A percentile compares a stretch with the other conserved stretches of the same genome.
Evolutionary conservation across 352 stramenopile genomes (phyloP).

Genomic region (Phytophthora macrochlamydospora): DNA sequence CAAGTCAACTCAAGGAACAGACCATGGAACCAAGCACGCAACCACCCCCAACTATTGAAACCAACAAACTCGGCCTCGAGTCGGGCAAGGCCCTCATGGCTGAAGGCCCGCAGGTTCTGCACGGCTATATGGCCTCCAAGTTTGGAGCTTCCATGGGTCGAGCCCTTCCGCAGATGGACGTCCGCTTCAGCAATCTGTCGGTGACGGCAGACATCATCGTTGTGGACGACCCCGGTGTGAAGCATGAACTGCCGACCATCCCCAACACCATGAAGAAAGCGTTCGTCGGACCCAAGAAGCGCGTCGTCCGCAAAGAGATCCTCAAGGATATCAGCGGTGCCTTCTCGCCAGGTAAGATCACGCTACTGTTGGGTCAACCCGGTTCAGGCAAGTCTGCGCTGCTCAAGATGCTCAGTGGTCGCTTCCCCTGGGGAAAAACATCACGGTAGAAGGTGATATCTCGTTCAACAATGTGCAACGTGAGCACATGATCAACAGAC

Average conservation of each 20-base stretch:
- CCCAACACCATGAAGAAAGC: constrained; percentile 32
- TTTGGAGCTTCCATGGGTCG: constrained; percentile 25
- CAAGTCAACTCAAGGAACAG: constrained; percentile 5
- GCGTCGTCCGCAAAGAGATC: constrained; percentile 39
- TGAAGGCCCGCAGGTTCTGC: constrained; percentile 26
- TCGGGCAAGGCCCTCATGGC: constrained; percentile 22
- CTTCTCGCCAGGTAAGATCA: constrained; percentile 41
- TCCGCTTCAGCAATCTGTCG: constrained; percentile 53
- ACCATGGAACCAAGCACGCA: neutral
- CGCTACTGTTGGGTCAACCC: constrained; percentile 36
- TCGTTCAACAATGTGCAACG: constrained; percentile 41
- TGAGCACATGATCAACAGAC: constrained; percentile 26
- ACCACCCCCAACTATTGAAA: neutral
- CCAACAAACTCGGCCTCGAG: constrained; percentile 7
- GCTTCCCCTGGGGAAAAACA: constrained; percentile 39
- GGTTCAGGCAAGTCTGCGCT: constrained; percentile 38
- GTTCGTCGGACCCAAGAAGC: constrained; percentile 32
- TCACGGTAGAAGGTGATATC: constrained; percentile 36
- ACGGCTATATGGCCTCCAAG: constrained; percentile 20
- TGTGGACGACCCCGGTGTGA: constrained; percentile 22
- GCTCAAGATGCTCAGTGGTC: constrained; percentile 43
- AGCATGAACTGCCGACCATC: constrained; percentile 37
- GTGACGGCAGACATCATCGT: constrained; percentile 39
- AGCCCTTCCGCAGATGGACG: constrained; percentile 48
- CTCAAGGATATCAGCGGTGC: constrained; percentile 33